Evolutionary conservation across 768 basidiomycete genomes (phyloP).

Genomic region (Lentinula edodes): DNA sequence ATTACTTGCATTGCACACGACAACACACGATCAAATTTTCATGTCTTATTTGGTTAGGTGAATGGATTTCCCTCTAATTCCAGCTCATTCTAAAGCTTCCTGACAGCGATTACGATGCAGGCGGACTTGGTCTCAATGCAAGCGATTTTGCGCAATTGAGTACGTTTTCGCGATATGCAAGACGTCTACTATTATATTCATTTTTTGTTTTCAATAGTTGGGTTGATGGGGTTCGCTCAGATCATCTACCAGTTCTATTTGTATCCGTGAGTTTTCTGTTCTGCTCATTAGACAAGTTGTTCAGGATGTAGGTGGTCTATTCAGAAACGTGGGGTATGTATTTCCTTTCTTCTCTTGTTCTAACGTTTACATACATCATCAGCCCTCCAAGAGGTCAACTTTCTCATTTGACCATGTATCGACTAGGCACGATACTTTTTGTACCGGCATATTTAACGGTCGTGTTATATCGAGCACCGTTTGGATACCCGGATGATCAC

Average conservation of each 20-base stretch:
- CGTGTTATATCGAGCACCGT: conserved; percentile 56
- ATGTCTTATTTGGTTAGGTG: conserved; percentile 88
- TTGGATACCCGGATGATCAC: conserved; percentile 64
- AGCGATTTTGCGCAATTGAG: conserved; percentile 90
- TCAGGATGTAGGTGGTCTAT: not conserved
- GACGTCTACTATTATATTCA: not conserved
- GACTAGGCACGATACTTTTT: conserved; percentile 81
- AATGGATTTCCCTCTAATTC: conserved; percentile 21
- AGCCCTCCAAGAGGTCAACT: conserved; percentile 72
- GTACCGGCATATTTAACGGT: conserved; percentile 87
- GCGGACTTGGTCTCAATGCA: conserved; percentile 86
- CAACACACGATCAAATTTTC: conserved; percentile 88
- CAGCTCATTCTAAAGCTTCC: conserved; percentile 7
- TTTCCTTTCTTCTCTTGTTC: not conserved
- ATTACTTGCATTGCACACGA: conserved; percentile 80
- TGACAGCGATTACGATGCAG: conserved; percentile 67
- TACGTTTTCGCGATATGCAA: conserved; percentile 24
- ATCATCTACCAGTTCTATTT: conserved; percentile 88
- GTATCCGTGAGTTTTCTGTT: conserved; percentile 64
- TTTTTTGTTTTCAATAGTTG: not conserved
- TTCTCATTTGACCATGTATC: conserved; percentile 86
- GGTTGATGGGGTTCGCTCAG: conserved; percentile 24
- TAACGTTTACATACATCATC: conserved; percentile 38
- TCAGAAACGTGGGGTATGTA: conserved; percentile 43
- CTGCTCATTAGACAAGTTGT: not conserved